Percentiles rank a stretch among this genome's conserved stretches.
phyloP scores from a whole-genome alignment of 192 early-diverging fungal species.

The Diversispora epigaea region DNA sequence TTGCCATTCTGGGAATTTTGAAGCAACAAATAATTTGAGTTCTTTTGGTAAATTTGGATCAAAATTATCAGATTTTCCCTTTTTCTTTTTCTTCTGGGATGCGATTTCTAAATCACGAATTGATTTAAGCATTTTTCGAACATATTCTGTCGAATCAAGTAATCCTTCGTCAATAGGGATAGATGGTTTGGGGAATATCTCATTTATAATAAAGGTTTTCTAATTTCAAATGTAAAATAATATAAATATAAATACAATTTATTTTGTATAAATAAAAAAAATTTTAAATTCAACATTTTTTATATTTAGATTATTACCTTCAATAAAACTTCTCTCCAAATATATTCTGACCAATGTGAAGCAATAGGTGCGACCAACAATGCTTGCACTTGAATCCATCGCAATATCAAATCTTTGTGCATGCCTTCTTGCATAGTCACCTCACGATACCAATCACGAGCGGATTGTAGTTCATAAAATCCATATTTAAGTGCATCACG shows the following conservation, averaged over 20 bases:
- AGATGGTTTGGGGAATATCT: slow-evolving; percentile 56
- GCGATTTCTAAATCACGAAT: slow-evolving; percentile 80
- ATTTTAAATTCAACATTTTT: not conserved
- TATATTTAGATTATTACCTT: slow-evolving; percentile 53
- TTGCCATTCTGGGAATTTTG: slow-evolving; percentile 93
- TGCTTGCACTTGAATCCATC: slow-evolving; percentile 83
- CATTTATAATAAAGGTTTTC: slow-evolving; percentile 59
- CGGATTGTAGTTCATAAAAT: slow-evolving; percentile 85
- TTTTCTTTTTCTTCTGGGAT: slow-evolving; percentile 78
- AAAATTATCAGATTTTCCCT: slow-evolving; percentile 58
- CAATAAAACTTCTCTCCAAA: slow-evolving; percentile 80
- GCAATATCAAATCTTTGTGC: slow-evolving; percentile 81
- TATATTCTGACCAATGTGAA: slow-evolving; percentile 92
- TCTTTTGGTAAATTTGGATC: slow-evolving; percentile 63
- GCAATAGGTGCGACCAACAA: slow-evolving; percentile 84
- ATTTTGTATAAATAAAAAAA: not conserved
- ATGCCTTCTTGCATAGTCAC: slow-evolving; percentile 69
- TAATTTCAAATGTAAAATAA: not conserved
- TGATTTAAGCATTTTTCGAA: slow-evolving; percentile 69
- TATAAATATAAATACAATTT: not conserved
- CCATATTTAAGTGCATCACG: slow-evolving; percentile 89
- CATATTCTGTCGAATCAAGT: slow-evolving; percentile 75
- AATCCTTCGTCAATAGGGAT: slow-evolving; percentile 67
- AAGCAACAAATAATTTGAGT: slow-evolving; percentile 78
- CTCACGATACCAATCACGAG: slow-evolving; percentile 89